Base-by-base conservation (phyloP, 345 rosid species). In the Lenwebbia sp. region DNA sequence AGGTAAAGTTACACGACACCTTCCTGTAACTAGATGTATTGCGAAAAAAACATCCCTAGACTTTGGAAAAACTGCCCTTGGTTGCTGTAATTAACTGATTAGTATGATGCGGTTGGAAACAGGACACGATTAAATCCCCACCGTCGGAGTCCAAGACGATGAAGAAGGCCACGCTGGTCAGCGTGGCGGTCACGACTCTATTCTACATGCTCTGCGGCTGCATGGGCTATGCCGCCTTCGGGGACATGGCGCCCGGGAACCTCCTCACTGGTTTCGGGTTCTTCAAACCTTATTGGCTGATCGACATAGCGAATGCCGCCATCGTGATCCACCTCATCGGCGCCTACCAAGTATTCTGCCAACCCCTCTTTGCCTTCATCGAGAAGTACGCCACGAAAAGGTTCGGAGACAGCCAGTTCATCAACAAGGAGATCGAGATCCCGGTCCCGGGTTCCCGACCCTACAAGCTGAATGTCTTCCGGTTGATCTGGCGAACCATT, bases 261-360 rank as follows among this genome's bases (percentile, higher is more conserved):
- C 96, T 96, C 82, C 91, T 97, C 4, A 94, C 96, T 1, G 98
- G 98, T 1, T 95, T 93, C 53, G 98, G 98, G 2, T 96, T 94
- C 83, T 91, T 88, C 81, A 92, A 95, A 89, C 99, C 99, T 5
- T 97, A 47, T 85, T 97, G 98, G 99, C 93, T 96, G 23, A 93
- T 97, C 30, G 98, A 96, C 93, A 92, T 97, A 83, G 99, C 97
- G 11, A 97, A 97, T 56, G 89, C 91, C 2, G 98, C 99, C 56
- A 93, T 97, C 53, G 94, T 95, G 1, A 85, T 97, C 84, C 99
- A 97, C 92, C 93, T 96, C 26, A 89, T 96, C 6, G 98, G 97
- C 11, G 98, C 98, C 21, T 97, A 97, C 93, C 99, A 97, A 90
- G 99, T 97, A 86, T 96, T 33, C 88, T 95, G 98, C 90, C 99